Evolutionary conservation across 768 basidiomycete species (phyloP), one percentile per base, ranked within the genome.

Genomic region (Amanita brunnescens): DNA sequence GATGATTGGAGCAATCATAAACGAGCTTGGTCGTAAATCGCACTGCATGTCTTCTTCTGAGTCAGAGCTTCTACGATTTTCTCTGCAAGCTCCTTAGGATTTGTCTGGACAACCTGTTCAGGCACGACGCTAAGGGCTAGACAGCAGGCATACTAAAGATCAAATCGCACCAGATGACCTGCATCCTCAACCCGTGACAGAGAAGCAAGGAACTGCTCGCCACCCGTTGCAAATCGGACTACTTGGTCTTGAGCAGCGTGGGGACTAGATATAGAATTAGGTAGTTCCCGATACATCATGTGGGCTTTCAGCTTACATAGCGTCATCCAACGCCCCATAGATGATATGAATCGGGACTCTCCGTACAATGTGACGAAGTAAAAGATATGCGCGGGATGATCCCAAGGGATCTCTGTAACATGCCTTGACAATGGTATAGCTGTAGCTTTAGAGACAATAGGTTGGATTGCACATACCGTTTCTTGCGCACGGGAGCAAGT

Each of bases 401-500:
- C 70, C 69, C 6, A 68, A 45, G 0, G 48, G 47, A 48, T 78
- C 76, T 13, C 70, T 62, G 50, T 74, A 79, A 43, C 63, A 66
- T 0, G 74, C 75, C 75, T 76, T 43, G 5, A 12, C 8, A 20
- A 42, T 16, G 5, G 16, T 16, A 35, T 38, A 38, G 16, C 16
- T 38, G 8, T 38, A 38, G n/a, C 8, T 2, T 34, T 7, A 6
- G 45, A 18, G 35, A 21, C 14, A 21, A n/a, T 35, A 18, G 10
- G 14, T 30, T 10, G 0, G 13, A 5, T 12, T 8, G 30, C 37
- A 62, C 62, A 38, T 46, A 69, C 78, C 42, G 70, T 64, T 65
- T 80, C 78, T 47, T 77, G 75, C 9, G 51, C 49, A 26, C 71
- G 71, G 12, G 64, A 67, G 54, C 77, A 79, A 54, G 69, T 75